Conservation (phyloP, 768 basidiomycete genomes). For the Macrolepiota albuminosa region DNA sequence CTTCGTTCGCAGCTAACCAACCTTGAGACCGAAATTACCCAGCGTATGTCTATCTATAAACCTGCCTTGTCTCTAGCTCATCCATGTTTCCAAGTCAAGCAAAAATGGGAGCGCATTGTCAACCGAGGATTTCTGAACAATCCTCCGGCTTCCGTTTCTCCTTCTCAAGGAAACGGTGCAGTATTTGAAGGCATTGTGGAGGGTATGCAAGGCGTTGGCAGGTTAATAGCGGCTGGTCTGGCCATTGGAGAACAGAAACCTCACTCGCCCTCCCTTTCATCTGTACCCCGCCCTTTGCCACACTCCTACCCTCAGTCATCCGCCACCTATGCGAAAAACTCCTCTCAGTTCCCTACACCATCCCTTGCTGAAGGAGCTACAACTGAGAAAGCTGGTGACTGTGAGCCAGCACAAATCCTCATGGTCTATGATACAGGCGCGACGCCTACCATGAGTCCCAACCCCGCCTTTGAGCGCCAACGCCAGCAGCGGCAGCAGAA, state of each 20-base stretch:
- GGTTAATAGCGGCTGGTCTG: slow-evolving; percentile 49
- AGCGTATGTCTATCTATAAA: slow-evolving; percentile 36
- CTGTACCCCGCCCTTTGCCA: slow-evolving; percentile 3
- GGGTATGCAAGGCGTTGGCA: slow-evolving; percentile 54
- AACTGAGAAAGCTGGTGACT: slow-evolving; percentile 16
- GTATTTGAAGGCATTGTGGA: slow-evolving; percentile 61
- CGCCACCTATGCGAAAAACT: slow-evolving; percentile 15
- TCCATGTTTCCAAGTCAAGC: slow-evolving; percentile 51
- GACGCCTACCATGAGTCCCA: slow-evolving; percentile 45
- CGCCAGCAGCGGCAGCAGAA: slow-evolving; percentile 21
- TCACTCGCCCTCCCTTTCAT: not conserved
- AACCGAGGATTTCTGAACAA: slow-evolving; percentile 44
- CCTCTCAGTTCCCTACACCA: slow-evolving; percentile 43
- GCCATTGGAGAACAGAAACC: slow-evolving; percentile 22
- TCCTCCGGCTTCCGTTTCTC: slow-evolving; percentile 14
- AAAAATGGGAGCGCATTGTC: slow-evolving; percentile 81
- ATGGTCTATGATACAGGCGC: slow-evolving; percentile 47
- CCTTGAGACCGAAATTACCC: slow-evolving; percentile 69
- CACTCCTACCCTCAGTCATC: slow-evolving; percentile 10
- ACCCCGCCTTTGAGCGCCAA: slow-evolving; percentile 34
- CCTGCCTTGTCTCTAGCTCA: not conserved
- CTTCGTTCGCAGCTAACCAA: slow-evolving; percentile 66
- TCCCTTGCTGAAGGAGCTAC: slow-evolving; percentile 33
- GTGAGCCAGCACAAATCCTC: slow-evolving; percentile 26
- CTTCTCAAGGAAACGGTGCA: slow-evolving; percentile 25